Conservation (phyloP, 495 filamentous ascomycete species). For the Letharia columbiana region DNA sequence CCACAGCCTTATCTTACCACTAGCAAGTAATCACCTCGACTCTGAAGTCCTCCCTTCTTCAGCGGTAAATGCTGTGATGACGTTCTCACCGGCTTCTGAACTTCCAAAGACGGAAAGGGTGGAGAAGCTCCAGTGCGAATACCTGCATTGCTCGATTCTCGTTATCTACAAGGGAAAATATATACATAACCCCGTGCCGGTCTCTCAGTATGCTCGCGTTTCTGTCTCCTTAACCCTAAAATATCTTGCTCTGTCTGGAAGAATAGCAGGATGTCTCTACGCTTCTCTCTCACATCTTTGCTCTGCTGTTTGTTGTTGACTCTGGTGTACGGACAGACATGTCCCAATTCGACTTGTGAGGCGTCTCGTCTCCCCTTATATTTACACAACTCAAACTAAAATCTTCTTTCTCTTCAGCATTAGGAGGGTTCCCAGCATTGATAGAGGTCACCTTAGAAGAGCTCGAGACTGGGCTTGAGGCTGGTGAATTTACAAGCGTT, state of each 20-base stretch:
- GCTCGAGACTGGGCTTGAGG: constrained; percentile 41
- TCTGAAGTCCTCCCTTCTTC: background rate
- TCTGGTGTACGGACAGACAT: constrained; percentile 14
- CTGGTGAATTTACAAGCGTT: constrained; percentile 46
- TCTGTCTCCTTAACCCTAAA: background rate
- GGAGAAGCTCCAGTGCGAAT: constrained; percentile 2
- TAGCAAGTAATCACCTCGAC: background rate
- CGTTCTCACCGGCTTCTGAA: constrained; percentile 9
- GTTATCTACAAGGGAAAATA: constrained; percentile 4
- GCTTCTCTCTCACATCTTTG: background rate
- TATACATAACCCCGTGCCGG: constrained; percentile 4
- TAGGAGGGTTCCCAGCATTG: constrained; percentile 33
- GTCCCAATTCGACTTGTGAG: constrained; percentile 15
- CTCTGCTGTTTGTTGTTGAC: constrained; percentile 3
- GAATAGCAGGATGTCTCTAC: constrained; percentile 8
- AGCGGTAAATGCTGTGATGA: constrained; percentile 10
- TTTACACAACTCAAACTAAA: background rate
- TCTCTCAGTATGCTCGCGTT: background rate
- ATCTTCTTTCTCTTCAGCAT: background rate
- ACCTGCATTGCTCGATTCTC: constrained; percentile 2
- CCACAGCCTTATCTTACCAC: constrained; percentile 13
- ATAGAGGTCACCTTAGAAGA: constrained; percentile 47
- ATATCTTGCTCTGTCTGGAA: background rate
- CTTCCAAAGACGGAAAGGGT: constrained; percentile 11
- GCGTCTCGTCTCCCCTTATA: background rate